phyloP scores from a whole-genome alignment of 805 yeast genomes.

The Starmerella bombicola region DNA sequence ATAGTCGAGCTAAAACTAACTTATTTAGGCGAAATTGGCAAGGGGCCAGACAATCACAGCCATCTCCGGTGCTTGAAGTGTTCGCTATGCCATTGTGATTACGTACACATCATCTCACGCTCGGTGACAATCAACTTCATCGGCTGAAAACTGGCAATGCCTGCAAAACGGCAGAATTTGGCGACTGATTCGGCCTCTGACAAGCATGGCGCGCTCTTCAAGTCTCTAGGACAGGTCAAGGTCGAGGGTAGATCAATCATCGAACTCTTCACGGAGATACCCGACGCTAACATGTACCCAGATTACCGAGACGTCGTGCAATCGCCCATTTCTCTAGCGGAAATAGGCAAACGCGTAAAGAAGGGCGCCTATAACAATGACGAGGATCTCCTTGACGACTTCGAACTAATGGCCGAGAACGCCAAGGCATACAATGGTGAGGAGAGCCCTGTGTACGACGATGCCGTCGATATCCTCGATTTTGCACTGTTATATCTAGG shows the following conservation, averaged over 20 bases:
- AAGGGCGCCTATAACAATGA: conserved; percentile 29
- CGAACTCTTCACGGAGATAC: conserved; percentile 54
- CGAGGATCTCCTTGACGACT: conserved; percentile 43
- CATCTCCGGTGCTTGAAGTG: too few species aligned
- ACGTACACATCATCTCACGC: too few species aligned
- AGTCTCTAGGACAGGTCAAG: conserved; percentile 15
- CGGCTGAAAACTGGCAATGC: conserved; percentile 4
- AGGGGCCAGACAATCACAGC: too few species aligned
- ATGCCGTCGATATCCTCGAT: conserved; percentile 45
- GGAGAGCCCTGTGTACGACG: conserved; percentile 50
- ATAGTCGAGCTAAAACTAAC: too few species aligned
- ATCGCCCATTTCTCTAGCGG: conserved; percentile 57
- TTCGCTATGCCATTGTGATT: too few species aligned
- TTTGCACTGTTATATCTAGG: conserved; percentile 43
- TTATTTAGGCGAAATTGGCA: too few species aligned
- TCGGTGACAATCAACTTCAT: too few species aligned
- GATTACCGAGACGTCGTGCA: conserved; percentile 60
- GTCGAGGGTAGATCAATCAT: conserved; percentile 24
- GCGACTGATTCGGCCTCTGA: conserved; percentile 6
- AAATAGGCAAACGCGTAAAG: conserved; percentile 41
- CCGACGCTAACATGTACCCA: conserved; percentile 61
- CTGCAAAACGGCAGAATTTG: conserved; percentile 8
- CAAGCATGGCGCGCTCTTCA: conserved; percentile 17
- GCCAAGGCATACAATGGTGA: conserved; percentile 64
- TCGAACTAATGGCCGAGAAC: conserved; percentile 54